Evolutionary conservation across 768 basidiomycete genomes (phyloP), one percentile per base, ranked within the genome.

Genomic region (Omphalotus guepiniiformis): DNA sequence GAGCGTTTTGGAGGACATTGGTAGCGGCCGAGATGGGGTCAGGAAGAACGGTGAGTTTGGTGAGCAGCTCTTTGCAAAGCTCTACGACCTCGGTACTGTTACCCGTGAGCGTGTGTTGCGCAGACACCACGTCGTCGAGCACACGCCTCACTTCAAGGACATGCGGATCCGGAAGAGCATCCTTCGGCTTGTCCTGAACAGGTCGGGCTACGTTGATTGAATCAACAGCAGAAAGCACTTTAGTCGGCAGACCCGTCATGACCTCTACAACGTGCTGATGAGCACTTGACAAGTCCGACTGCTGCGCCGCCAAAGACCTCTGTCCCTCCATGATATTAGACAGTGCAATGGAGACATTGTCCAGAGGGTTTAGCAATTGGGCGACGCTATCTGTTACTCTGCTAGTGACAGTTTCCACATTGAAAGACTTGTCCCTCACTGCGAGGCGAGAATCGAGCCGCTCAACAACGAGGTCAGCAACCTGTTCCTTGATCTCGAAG

Each of bases 401-500:
- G 22, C 64, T 60, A 1, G 78, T 71, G 37, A 89, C 62, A 3
- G 66, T 64, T 30, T 88, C 85, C 15, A 80, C 65, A 55, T 79
- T 85, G 56, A 85, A 76, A 5, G 76, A 62, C 58, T 83, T 82
- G 62, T 92, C 89, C 7, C 89, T 76, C 22, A 88, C 82, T 29
- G 87, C 78, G 39, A 93, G 73, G 16, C 88, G 80, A 9, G 89
- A 85, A 56, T 91, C 86, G 9, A 93, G 72, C 22, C 90, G 80
- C 60, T 90, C 90, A 6, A 93, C 86, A 1, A 93, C 90, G 23
- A 92, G 77, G 59, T 91, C 90, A 2, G 90, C 86, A 0, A 93
- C 88, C 57, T 89, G 87, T 58, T 92, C 90, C 69, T 89, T 90
- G 60, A 93, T 87, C 61, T 87, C 85, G 55, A 90, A 87, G 0